Evolutionary conservation across 306 rosid genomes (phyloP).

Genomic region (Argentina anserina): DNA sequence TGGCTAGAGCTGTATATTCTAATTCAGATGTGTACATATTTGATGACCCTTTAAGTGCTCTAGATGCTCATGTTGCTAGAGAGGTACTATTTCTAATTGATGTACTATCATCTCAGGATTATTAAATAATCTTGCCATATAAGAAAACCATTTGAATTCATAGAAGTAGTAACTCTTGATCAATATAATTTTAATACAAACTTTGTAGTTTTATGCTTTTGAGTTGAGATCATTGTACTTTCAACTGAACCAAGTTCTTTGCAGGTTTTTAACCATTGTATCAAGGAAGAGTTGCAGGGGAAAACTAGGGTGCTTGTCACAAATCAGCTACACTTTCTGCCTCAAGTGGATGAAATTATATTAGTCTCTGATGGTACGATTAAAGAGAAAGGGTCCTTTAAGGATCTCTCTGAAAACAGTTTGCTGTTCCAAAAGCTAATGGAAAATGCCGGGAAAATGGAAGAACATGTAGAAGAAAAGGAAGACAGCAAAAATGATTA

Average conservation of each 20-base stretch:
- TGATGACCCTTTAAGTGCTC: constrained; percentile 95
- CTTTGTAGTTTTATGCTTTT: no score
- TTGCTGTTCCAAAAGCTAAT: constrained; percentile 74
- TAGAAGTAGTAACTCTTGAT: not conserved
- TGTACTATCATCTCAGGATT: not conserved
- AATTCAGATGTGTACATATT: constrained; percentile 74
- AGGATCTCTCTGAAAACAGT: constrained; percentile 69
- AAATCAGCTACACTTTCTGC: constrained; percentile 92
- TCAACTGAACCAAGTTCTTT: not conserved
- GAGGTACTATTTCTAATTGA: constrained; percentile 40
- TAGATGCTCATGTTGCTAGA: constrained; percentile 80
- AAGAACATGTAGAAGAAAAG: constrained; percentile 42
- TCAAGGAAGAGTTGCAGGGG: constrained; percentile 73
- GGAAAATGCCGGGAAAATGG: constrained; percentile 92
- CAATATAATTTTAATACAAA: no score
- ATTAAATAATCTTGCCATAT: not conserved
- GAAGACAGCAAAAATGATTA: constrained; percentile 21
- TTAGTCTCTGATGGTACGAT: constrained; percentile 62
- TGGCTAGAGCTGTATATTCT: constrained; percentile 90
- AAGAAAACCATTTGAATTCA: not conserved
- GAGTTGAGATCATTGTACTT: not conserved
- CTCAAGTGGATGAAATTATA: constrained; percentile 74
- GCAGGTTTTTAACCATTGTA: constrained; percentile 64
- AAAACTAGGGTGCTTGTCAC: constrained; percentile 91
- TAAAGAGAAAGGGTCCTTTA: constrained; percentile 83